Percentiles rank a stretch among this genome's conserved stretches.
phyloP scores from a whole-genome alignment of 495 filamentous ascomycete genomes.

The Pyrenula massariospora region DNA sequence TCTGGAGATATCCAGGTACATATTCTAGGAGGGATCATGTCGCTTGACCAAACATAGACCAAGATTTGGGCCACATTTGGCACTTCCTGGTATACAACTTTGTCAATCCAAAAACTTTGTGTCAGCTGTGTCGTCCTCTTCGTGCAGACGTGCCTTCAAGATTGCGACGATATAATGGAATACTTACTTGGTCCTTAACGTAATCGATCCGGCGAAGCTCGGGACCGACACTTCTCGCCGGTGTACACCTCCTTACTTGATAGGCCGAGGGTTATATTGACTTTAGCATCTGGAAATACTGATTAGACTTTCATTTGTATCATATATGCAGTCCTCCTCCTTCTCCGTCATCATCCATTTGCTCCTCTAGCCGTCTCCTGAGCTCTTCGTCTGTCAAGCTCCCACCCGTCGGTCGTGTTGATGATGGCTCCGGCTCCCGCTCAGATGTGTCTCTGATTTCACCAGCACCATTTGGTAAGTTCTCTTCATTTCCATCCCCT shows the following conservation, averaged over 20 bases:
- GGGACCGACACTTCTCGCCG: neutral
- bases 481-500: conserved; percentile 7
- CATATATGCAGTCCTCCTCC: conserved; percentile 58
- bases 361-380: conserved; percentile 28
- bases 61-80: neutral
- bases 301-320: no score
- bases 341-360: conserved; percentile 33
- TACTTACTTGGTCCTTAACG: no score
- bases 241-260: no score
- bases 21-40: neutral
- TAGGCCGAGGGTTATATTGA: no score
- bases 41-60: neutral
- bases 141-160: no score
- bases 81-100: neutral
- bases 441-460: neutral
- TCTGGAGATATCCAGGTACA: neutral
- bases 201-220: neutral
- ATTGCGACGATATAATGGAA: no score
- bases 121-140: no score
- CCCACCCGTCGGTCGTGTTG: no score
- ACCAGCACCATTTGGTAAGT: conserved; percentile 18
- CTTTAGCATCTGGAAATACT: no score
- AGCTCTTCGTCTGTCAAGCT: conserved; percentile 35
- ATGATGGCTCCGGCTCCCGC: no score
- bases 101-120: neutral